Evolutionary conservation across 192 early-diverging fungal genomes (phyloP).

Genomic region (Mortierella antarctica): DNA sequence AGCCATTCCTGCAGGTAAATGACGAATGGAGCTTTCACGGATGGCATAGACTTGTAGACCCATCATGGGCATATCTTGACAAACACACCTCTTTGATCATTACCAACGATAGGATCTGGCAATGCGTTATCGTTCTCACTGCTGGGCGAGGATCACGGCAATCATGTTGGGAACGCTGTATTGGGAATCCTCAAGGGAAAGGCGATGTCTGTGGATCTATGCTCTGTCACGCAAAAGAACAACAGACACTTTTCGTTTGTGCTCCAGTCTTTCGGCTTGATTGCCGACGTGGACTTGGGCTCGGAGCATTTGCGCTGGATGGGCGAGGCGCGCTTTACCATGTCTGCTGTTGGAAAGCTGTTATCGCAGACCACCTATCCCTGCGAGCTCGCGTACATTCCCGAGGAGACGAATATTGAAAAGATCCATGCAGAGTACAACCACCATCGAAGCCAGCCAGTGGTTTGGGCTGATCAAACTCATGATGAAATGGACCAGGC

Average conservation of each 20-base stretch:
- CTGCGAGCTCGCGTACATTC: constrained; percentile 55
- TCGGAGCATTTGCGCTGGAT: constrained; percentile 69
- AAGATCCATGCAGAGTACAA: constrained; percentile 54
- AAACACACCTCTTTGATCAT: no score
- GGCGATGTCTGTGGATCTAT: constrained; percentile 65
- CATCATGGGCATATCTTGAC: no score
- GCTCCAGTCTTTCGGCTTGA: constrained; percentile 65
- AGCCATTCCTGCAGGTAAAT: constrained; percentile 66
- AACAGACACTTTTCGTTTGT: constrained; percentile 64
- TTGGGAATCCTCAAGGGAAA: constrained; percentile 51
- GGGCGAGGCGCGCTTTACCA: constrained; percentile 59
- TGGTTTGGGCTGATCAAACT: constrained; percentile 34
- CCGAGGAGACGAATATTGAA: constrained; percentile 54
- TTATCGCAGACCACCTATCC: constrained; percentile 53
- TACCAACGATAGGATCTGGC: constrained; percentile 49
- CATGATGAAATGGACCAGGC: constrained; percentile 33
- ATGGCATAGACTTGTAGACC: background rate
- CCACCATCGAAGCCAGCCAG: constrained; percentile 12
- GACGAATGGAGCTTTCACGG: constrained; percentile 3
- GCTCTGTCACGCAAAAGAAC: constrained; percentile 63
- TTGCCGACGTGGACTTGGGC: constrained; percentile 66
- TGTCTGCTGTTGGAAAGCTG: constrained; percentile 58
- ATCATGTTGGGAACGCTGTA: constrained; percentile 23
- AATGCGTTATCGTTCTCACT: constrained; percentile 64
- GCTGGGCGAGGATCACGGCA: constrained; percentile 59